Evolutionary conservation across 108 stramenopile genomes (phyloP), one percentile per base, ranked within the genome.

Genomic region (Cyclostephanos tholiformis): DNA sequence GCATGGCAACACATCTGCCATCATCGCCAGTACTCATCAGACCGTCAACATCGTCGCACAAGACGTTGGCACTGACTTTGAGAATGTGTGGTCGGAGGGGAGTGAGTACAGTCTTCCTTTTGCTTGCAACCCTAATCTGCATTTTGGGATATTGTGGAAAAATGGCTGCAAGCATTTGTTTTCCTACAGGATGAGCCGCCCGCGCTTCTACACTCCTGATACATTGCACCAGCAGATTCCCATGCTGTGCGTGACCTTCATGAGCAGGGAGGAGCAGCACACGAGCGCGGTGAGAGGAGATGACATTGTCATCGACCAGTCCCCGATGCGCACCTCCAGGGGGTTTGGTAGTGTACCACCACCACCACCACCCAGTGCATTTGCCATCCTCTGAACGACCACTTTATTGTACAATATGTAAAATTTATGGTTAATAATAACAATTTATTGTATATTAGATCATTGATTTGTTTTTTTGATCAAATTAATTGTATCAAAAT

Each of bases 191-290:
- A 46, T 46, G 44, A 16, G 44, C 44, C 44, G 44, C 44, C 44
- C 13, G 16, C 12, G 14, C 44, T 14, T 14, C 3, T 46, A 46
- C 13, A 14, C 44, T 46, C 0, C 44, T 14, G 44, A 46, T 0
- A 46, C 44, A 16, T 46, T 46, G 44, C 44, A 46, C 44, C 44
- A 46, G 44, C 44, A 46, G 44, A 46, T 46, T 46, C 44, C 44
- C 44, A 14, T 46, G 44, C 44, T 46, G 44, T 14, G 44, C 14
- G 44, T 46, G 44, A 46, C 44, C 13, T 46, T 46, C 44, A 46
- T 16, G 44, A 46, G 44, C 44, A 46, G 16, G 44, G 32, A 32
- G 32, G 32, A 32, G 32, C 32, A 32, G 32, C 32, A 32, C 32
- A 32, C 32, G 32, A 32, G 32, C 32, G 32, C 32, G 4, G 32